Conservation (phyloP, 2,329 filamentous ascomycete species). For the Curvularia spicifera region DNA sequence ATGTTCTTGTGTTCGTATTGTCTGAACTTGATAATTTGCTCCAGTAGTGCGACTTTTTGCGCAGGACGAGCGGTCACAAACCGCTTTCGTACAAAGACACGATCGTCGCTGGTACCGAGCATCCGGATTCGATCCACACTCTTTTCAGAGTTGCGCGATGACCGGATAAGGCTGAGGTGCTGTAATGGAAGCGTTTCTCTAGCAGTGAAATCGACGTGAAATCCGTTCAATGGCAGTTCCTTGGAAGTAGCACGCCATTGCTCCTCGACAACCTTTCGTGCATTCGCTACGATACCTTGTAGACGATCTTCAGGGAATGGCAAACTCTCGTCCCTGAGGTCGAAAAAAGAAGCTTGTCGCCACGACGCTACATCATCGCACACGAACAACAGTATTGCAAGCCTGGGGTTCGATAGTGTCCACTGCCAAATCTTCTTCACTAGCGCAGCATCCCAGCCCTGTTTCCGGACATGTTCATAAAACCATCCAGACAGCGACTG, state of each 20-base stretch:
- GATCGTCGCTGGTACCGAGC: constrained; percentile 44
- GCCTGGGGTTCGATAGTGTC: constrained; percentile 48
- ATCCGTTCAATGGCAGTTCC: constrained; percentile 47
- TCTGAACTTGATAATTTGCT: constrained; percentile 49
- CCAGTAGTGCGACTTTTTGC: constrained; percentile 45
- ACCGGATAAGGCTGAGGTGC: constrained; percentile 39
- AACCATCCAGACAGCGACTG: constrained; percentile 48
- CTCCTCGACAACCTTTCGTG: constrained; percentile 47
- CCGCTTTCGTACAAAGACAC: constrained; percentile 46
- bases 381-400: constrained; percentile 48
- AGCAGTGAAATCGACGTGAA: constrained; percentile 46
- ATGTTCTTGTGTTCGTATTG: constrained; percentile 50
- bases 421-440: constrained; percentile 51
- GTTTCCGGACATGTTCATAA: constrained; percentile 45
- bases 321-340: constrained; percentile 47
- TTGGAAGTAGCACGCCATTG: constrained; percentile 52
- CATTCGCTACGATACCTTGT: constrained; percentile 48
- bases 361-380: constrained; percentile 51
- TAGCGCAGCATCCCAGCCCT: constrained; percentile 44
- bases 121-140: constrained; percentile 46
- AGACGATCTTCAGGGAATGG: constrained; percentile 49
- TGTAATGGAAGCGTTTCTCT: constrained; percentile 48
- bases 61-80: constrained; percentile 45
- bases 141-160: constrained; percentile 45
- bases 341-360: constrained; percentile 48